Evolutionary conservation across 176 grass and related monocot genomes (phyloP).

Genomic region (Eragrostis nindensis): DNA sequence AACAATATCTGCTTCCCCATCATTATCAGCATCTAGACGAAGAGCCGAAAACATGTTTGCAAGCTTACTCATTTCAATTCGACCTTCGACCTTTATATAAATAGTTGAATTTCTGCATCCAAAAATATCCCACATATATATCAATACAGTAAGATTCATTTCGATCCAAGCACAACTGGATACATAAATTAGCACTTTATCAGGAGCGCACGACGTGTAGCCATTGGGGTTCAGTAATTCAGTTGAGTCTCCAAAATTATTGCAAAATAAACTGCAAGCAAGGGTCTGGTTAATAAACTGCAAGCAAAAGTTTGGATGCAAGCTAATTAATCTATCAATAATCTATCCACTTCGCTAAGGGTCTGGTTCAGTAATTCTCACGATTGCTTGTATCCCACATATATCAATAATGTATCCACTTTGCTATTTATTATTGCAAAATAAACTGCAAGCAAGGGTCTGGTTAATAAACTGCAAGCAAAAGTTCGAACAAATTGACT

Average conservation of each 20-base stretch:
- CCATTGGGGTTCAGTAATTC: neutral
- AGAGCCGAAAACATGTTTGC: conserved; percentile 57
- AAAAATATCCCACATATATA: neutral
- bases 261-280: neutral
- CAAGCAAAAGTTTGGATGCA: too few species aligned
- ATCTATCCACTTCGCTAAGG: too few species aligned
- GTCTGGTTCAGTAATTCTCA: too few species aligned
- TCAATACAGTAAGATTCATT: neutral
- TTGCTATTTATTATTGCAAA: too few species aligned
- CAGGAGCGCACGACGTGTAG: neutral
- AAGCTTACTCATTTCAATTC: conserved; percentile 48
- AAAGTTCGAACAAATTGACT: too few species aligned
- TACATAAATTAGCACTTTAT: neutral
- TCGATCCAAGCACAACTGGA: neutral
- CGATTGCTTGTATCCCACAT: too few species aligned
- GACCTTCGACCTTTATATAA: neutral
- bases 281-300: too few species aligned
- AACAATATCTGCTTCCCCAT: conserved; percentile 35
- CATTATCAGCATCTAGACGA: conserved; percentile 44
- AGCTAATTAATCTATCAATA: too few species aligned
- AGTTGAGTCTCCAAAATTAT: neutral
- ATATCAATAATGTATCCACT: too few species aligned
- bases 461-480: too few species aligned
- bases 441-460: too few species aligned
- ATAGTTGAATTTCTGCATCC: neutral